A percentile compares a stretch with the other conserved stretches of the same genome.
Conservation (phyloP, 257 asterid species). For the Ilex aquifolium region DNA sequence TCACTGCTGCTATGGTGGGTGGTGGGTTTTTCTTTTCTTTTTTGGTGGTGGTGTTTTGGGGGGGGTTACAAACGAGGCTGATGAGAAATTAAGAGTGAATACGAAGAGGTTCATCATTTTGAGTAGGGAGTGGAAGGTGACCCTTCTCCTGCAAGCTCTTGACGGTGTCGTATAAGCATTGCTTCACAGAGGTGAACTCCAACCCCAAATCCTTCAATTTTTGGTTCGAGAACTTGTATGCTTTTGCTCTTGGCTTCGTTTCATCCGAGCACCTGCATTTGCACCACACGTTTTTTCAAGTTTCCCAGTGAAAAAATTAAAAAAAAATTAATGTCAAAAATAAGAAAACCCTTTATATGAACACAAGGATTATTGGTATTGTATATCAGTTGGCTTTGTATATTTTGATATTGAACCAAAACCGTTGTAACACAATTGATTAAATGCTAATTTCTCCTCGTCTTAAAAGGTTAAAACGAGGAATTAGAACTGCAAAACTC, state of each 20-base stretch:
- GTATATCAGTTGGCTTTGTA: too few species aligned
- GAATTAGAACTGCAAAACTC: too few species aligned
- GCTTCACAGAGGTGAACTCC: slow-evolving; percentile 79
- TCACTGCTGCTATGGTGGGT: too few species aligned
- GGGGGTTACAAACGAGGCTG: too few species aligned
- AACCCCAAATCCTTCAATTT: slow-evolving; percentile 75
- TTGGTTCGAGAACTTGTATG: slow-evolving; percentile 84
- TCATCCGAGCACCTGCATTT: slow-evolving; percentile 76
- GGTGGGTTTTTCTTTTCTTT: too few species aligned
- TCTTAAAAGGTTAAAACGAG: too few species aligned
- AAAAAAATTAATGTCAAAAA: background rate
- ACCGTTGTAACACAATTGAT: too few species aligned
- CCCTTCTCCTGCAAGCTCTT: slow-evolving; percentile 86
- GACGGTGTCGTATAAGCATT: slow-evolving; percentile 66
- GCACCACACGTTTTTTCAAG: background rate
- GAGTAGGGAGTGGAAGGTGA: slow-evolving; percentile 56
- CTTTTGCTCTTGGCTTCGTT: slow-evolving; percentile 58
- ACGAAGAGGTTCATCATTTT: slow-evolving; percentile 39
- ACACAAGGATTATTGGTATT: too few species aligned
- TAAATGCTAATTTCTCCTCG: too few species aligned
- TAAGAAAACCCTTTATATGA: too few species aligned
- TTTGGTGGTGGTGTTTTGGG: too few species aligned
- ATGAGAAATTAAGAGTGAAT: slow-evolving; percentile 27
- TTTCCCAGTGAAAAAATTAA: background rate
- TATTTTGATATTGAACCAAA: too few species aligned